Base-by-base conservation (phyloP, 306 rosid species). In the Prunus persica region DNA sequence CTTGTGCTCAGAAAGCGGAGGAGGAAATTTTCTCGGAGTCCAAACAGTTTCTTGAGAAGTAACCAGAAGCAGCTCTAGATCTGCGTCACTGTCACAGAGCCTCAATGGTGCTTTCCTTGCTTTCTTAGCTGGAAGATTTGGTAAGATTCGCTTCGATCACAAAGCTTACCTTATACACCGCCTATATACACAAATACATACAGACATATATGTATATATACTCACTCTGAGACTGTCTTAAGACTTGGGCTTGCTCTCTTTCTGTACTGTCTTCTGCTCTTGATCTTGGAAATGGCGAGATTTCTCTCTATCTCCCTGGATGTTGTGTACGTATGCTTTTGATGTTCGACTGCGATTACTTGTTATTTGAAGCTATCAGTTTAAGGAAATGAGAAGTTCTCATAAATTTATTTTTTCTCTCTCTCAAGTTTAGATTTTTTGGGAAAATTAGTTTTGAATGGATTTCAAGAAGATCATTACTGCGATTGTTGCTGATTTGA, bases 131-230 rank as follows among this genome's bases (percentile, higher is more conserved):
- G 71, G 70, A 73, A 71, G 47, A 81, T 57, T 71, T 62, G 90
- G 93, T 91, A 89, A 86, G 92, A 84, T 84, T 84, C 80, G 61
- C 64, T 82, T 80, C 55, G 75, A 77, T 52, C 74, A 57, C 38
- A 30, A 76, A 57, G 20, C 66, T 5, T 5, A 57, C 22, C 72
- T 58, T 66, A 38, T 73, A 56, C 62, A 16, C 27, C 69, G 11
- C 25, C 46, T 65, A 65, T 19, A 34, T 11, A 18, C 24, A 12
- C 12, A n/a, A n/a, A n/a, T n/a, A 58, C 32, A 65, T 34, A 14
- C 46, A 28, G 8, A 64, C 8, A 64, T 20, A 60, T 18, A 30
- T 51, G 16, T 63, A 28, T 47, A 52, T 19, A n/a, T n/a, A 20
- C 7, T 32, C 46, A 52, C 52, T 79, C 16, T 41, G 47, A 20